Conservation (phyloP, 2,329 filamentous ascomycete species). For the Ampelomyces quisqualis region DNA sequence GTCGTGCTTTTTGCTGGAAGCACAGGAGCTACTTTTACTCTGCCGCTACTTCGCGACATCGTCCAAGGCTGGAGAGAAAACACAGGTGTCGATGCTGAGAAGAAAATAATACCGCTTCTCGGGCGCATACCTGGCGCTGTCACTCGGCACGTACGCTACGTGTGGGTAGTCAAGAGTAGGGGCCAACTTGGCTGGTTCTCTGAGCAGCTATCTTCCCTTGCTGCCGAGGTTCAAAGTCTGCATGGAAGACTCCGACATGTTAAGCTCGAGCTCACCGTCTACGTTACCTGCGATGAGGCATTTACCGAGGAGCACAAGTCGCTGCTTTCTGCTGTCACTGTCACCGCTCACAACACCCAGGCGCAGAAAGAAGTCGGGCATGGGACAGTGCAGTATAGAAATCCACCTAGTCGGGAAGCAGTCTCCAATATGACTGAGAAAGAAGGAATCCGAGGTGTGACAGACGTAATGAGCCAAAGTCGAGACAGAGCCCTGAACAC, state of each 20-base stretch:
- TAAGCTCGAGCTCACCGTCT: slow-evolving; percentile 55
- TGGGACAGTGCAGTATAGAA: slow-evolving; percentile 23
- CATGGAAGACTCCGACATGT: slow-evolving; percentile 41
- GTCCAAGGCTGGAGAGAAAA: slow-evolving; percentile 49
- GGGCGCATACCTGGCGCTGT: slow-evolving; percentile 34
- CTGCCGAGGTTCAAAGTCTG: slow-evolving; percentile 47
- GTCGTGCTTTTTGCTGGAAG: slow-evolving; percentile 61
- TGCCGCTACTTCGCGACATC: slow-evolving; percentile 59
- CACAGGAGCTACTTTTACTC: slow-evolving; percentile 60
- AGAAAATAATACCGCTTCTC: slow-evolving; percentile 16
- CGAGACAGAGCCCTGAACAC: slow-evolving; percentile 21
- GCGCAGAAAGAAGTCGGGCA: slow-evolving; percentile 10
- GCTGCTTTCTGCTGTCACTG: slow-evolving; percentile 26
- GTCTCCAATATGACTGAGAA: slow-evolving; percentile 14
- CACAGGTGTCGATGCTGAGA: slow-evolving; percentile 5
- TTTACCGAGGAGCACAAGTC: slow-evolving; percentile 48
- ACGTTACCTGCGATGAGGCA: slow-evolving; percentile 56
- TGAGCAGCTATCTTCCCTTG: slow-evolving; percentile 50
- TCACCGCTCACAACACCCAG: slow-evolving; percentile 12
- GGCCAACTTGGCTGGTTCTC: slow-evolving; percentile 57
- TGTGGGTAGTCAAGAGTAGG: slow-evolving; percentile 61
- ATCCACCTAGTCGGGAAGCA: slow-evolving; percentile 15
- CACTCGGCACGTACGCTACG: slow-evolving; percentile 55
- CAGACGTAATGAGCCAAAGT: slow-evolving; percentile 7
- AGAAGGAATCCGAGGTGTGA: slow-evolving; percentile 28